Evolutionary conservation across 257 asterid species (phyloP).

Genomic region (Ilex asprella): DNA sequence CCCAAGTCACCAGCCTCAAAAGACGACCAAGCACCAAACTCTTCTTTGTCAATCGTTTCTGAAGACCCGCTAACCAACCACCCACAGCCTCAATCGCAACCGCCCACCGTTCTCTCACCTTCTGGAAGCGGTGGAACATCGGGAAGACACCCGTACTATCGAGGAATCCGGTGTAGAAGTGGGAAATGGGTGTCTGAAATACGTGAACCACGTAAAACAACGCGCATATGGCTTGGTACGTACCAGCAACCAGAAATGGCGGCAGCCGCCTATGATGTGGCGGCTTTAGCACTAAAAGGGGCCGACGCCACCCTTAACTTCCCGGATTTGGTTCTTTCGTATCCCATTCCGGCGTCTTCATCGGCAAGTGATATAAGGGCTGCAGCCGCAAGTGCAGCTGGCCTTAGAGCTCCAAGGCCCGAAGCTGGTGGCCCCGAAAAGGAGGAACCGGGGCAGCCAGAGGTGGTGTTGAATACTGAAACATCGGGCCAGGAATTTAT

Average conservation of each 20-base stretch:
- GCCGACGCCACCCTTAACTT: slow-evolving; percentile 13
- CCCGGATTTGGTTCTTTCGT: not conserved
- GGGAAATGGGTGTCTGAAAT: slow-evolving; percentile 26
- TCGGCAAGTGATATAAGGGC: slow-evolving; percentile 2
- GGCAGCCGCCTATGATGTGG: slow-evolving; percentile 23
- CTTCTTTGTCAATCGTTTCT: not conserved
- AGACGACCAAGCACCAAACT: not conserved
- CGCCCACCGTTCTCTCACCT: not conserved
- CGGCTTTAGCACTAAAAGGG: slow-evolving; percentile 19
- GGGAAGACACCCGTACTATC: slow-evolving; percentile 1
- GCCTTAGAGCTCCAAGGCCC: not conserved
- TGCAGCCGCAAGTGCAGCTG: slow-evolving; percentile 9
- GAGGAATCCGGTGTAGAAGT: slow-evolving; percentile 15
- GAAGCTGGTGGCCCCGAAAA: not conserved
- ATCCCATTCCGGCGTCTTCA: slow-evolving; percentile 10
- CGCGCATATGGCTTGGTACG: slow-evolving; percentile 24
- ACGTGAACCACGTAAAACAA: slow-evolving; percentile 16
- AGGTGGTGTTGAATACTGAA: too few species aligned
- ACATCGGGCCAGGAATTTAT: not conserved
- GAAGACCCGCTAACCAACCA: not conserved
- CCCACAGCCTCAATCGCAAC: not conserved
- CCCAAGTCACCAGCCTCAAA: too few species aligned
- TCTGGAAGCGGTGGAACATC: not conserved
- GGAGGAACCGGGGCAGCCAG: not conserved
- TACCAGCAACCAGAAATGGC: slow-evolving; percentile 20